Evolutionary conservation across 2,329 filamentous ascomycete species (phyloP).

Genomic region (Stemphylium beticola): DNA sequence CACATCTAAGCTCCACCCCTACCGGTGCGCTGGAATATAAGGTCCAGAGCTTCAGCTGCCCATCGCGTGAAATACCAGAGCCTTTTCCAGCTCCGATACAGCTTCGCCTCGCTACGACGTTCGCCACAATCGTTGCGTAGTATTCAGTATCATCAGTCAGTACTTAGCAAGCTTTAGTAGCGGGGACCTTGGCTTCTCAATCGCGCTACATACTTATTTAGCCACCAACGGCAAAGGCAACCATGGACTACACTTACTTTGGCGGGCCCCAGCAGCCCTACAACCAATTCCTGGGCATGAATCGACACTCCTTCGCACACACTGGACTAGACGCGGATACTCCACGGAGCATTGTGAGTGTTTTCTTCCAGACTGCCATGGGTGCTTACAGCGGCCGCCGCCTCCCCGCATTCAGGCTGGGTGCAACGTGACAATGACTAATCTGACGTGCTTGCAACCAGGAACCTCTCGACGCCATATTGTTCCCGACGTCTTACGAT

Average conservation of each 20-base stretch:
- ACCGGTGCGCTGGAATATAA: slow-evolving; percentile 16
- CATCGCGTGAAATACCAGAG: slow-evolving; percentile 10
- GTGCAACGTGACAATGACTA: slow-evolving; percentile 22
- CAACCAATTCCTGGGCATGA: slow-evolving; percentile 55
- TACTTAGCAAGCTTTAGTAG: neutral
- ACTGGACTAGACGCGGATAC: slow-evolving; percentile 47
- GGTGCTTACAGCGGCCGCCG: neutral
- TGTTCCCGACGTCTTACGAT: slow-evolving; percentile 38
- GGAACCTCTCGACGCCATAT: slow-evolving; percentile 53
- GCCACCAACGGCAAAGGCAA: neutral
- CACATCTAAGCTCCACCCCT: slow-evolving; percentile 18
- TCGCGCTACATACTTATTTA: neutral
- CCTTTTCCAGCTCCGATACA: neutral
- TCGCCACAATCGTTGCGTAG: neutral
- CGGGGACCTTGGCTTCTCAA: neutral
- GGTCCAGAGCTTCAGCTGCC: slow-evolving; percentile 21
- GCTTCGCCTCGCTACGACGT: too few relatives aligned
- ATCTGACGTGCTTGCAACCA: slow-evolving; percentile 30
- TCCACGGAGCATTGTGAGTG: slow-evolving; percentile 42
- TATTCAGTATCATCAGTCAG: neutral
- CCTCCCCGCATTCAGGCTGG: slow-evolving; percentile 9
- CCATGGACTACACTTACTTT: slow-evolving; percentile 66
- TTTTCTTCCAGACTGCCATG: neutral
- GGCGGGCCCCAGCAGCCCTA: slow-evolving; percentile 54
- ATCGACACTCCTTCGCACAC: slow-evolving; percentile 44